phyloP scores from a whole-genome alignment of 169 alveolate species.

The Plasmodium berghei region DNA sequence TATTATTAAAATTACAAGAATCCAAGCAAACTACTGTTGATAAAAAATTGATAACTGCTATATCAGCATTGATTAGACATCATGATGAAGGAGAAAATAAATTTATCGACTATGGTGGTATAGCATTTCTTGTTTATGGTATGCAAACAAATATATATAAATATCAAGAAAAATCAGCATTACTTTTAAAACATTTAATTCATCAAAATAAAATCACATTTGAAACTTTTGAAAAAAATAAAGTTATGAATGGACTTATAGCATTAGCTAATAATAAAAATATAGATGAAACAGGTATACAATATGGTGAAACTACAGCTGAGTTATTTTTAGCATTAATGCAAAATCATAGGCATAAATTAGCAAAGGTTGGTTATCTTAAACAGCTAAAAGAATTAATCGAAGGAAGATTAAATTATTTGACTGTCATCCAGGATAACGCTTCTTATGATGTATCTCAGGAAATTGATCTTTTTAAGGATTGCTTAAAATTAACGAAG shows the following conservation, averaged over 20 bases:
- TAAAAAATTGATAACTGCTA: conserved; percentile 68
- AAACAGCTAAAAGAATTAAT: conserved; percentile 28
- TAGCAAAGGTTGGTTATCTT: conserved; percentile 59
- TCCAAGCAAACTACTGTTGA: conserved; percentile 52
- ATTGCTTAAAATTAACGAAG: conserved; percentile 60
- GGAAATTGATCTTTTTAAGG: conserved; percentile 54
- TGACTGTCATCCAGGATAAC: conserved; percentile 47
- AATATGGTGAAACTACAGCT: conserved; percentile 76
- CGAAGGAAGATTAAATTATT: conserved; percentile 54
- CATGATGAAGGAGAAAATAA: conserved; percentile 77
- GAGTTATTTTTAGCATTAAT: conserved; percentile 61
- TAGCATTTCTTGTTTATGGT: conserved; percentile 68
- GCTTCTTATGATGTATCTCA: conserved; percentile 74
- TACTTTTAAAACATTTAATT: conserved; percentile 65
- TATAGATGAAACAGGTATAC: conserved; percentile 73
- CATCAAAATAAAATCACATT: conserved; percentile 66
- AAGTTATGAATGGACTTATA: conserved; percentile 65
- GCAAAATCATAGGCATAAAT: conserved; percentile 67
- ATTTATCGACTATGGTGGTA: conserved; percentile 74
- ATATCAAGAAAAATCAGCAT: conserved; percentile 75
- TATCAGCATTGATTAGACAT: conserved; percentile 72
- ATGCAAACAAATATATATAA: conserved; percentile 68
- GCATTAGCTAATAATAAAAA: conserved; percentile 54
- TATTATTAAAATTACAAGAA: conserved; percentile 63
- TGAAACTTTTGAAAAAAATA: conserved; percentile 57